Percentiles rank a stretch among this genome's conserved stretches.
Conservation (phyloP, 495 filamentous ascomycete genomes). For the Aspergillus sclerotioniger region DNA sequence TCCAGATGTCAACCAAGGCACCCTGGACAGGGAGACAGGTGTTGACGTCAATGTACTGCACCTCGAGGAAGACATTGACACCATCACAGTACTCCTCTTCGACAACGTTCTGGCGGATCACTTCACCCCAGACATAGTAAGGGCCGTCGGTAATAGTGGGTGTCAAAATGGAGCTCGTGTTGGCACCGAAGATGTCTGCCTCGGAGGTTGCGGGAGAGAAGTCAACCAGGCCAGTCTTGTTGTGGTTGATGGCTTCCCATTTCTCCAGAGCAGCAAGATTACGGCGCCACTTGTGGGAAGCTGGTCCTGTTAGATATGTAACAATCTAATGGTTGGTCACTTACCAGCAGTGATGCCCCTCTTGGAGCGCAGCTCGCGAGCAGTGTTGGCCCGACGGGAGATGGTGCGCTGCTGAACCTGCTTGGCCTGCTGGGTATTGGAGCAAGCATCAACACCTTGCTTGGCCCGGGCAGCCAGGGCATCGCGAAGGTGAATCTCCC, state of each 20-base stretch:
- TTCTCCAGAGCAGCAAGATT: constrained; percentile 35
- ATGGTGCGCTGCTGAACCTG: constrained; percentile 34
- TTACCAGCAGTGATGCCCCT: constrained; percentile 48
- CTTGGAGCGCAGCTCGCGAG: constrained; percentile 45
- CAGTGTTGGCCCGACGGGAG: constrained; percentile 35
- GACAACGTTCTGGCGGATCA: constrained; percentile 43
- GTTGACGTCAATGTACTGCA: constrained; percentile 49
- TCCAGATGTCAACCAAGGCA: constrained; percentile 39
- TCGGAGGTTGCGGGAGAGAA: constrained; percentile 25
- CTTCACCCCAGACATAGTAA: constrained; percentile 54
- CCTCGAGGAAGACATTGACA: constrained; percentile 44
- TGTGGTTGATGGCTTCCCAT: constrained; percentile 55
- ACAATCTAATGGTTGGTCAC: constrained; percentile 6
- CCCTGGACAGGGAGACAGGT: constrained; percentile 33
- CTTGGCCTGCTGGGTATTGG: constrained; percentile 25
- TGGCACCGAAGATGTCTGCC: constrained; percentile 48
- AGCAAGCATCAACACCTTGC: constrained; percentile 28
- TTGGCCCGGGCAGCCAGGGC: constrained; percentile 27
- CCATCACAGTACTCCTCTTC: constrained; percentile 42
- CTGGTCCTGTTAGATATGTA: constrained; percentile 9
- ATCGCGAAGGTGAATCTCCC: constrained; percentile 32
- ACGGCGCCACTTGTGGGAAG: constrained; percentile 31
- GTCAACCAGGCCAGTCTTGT: constrained; percentile 28
- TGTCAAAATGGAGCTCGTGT: constrained; percentile 53
- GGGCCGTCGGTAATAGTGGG: constrained; percentile 54